A percentile compares a stretch with the other conserved stretches of the same genome.
These are phyloP conservation scores for Ricinus communis DNA, from an alignment of 345 rosid genomes.

Conservation along the genomic window DNA sequence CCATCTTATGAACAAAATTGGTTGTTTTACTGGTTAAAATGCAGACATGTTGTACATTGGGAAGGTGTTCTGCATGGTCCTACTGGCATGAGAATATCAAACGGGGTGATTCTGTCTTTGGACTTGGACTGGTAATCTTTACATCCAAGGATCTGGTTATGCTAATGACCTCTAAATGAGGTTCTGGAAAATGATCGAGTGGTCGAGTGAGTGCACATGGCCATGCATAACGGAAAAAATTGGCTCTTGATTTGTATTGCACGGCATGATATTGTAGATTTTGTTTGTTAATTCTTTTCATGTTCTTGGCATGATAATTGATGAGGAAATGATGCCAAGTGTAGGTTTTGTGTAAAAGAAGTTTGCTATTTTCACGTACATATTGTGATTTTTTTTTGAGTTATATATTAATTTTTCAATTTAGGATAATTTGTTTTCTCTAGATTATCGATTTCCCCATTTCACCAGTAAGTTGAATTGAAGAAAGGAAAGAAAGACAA, in stretches of 20 bases:
- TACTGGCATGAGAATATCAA: not conserved
- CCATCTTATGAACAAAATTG: not conserved
- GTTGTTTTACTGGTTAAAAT: not conserved
- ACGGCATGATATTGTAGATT: slow-evolving; percentile 2
- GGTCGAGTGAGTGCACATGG: slow-evolving; percentile 7
- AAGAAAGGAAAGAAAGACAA: no score
- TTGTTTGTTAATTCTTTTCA: not conserved
- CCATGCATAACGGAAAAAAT: not conserved
- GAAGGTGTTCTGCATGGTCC: slow-evolving; percentile 17
- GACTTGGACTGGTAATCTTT: not conserved
- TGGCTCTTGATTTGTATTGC: slow-evolving; percentile 6
- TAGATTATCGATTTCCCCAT: not conserved
- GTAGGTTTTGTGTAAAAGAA: slow-evolving; percentile 9
- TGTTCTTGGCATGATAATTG: not conserved
- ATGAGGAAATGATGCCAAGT: not conserved
- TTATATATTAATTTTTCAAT: not conserved
- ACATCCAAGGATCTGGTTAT: slow-evolving; percentile 10
- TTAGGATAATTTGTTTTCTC: not conserved
- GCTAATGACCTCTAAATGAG: slow-evolving; percentile 8
- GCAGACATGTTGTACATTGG: slow-evolving; percentile 27
- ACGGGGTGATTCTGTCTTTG: not conserved
- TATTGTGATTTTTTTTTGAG: not conserved
- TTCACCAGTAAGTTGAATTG: not conserved
- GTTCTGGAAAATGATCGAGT: slow-evolving; percentile 1
- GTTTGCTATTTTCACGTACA: not conserved